A percentile compares a stretch with the other conserved stretches of the same genome.
These are phyloP conservation scores for Ramularia endophylla DNA, from an alignment of 2,329 filamentous ascomycete genomes.

Conservation along the genomic window DNA sequence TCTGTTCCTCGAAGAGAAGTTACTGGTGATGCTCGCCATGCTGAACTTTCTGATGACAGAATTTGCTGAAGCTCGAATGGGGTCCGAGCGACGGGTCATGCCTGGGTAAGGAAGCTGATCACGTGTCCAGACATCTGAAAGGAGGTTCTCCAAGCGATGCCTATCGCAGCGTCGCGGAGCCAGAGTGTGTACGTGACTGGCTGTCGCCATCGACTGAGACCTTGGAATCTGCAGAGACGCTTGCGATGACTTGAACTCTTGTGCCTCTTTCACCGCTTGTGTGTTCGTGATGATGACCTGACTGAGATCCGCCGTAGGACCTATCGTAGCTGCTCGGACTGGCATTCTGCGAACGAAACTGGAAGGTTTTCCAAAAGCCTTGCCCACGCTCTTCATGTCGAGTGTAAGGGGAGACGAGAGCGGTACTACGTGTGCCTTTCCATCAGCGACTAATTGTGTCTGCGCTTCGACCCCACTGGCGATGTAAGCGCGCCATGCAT, in stretches of 20 bases:
- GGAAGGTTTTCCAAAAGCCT: conserved; percentile 67
- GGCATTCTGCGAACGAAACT: conserved; percentile 62
- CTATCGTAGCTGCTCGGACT: conserved; percentile 68
- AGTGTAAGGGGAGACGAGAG: conserved; percentile 61
- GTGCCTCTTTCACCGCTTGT: conserved; percentile 55
- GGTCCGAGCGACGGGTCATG: conserved; percentile 63
- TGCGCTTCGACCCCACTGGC: conserved; percentile 46
- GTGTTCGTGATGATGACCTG: conserved; percentile 88
- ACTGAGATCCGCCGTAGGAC: conserved; percentile 59
- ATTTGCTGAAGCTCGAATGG: conserved; percentile 72
- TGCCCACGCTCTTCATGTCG: conserved; percentile 67
- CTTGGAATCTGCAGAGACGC: conserved; percentile 58
- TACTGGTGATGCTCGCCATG: conserved; percentile 69
- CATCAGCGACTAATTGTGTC: conserved; percentile 46
- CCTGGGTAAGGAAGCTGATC: conserved; percentile 77
- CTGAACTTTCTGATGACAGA: conserved; percentile 85
- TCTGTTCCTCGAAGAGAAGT: conserved; percentile 68
- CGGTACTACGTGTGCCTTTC: conserved; percentile 41
- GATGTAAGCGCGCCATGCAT: conserved; percentile 71
- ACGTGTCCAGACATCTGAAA: conserved; percentile 78
- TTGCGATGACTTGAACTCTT: conserved; percentile 36
- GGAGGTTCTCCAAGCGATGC: conserved; percentile 64
- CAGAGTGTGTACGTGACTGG: conserved; percentile 62
- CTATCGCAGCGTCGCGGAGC: conserved; percentile 70
- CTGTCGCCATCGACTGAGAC: conserved; percentile 73